Conservation (phyloP, 2,329 filamentous ascomycete genomes). For the Xylariaceae sp. region DNA sequence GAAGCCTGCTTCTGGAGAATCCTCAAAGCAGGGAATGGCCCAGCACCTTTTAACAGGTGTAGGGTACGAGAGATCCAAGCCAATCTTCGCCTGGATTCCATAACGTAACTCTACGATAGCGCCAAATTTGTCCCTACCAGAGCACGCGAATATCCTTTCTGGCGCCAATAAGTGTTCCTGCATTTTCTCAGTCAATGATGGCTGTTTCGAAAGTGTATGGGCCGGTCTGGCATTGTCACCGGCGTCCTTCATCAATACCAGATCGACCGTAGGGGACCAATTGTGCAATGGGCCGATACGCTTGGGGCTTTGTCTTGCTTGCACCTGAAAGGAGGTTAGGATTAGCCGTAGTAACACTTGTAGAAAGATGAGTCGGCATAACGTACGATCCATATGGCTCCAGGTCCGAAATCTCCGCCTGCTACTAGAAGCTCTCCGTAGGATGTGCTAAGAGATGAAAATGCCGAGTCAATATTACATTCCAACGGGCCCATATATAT, state of each 20-base stretch:
- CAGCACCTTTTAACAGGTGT: conserved; percentile 50
- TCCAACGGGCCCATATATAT: conserved; percentile 61
- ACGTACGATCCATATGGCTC: conserved; percentile 68
- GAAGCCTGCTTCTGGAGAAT: conserved; percentile 30
- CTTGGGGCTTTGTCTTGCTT: conserved; percentile 50
- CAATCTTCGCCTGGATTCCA: conserved; percentile 66
- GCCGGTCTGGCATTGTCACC: conserved; percentile 9
- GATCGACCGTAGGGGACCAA: conserved; percentile 58
- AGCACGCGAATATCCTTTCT: conserved; percentile 64
- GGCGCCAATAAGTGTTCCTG: conserved; percentile 32
- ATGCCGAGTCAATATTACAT: conserved; percentile 75
- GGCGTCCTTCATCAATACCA: conserved; percentile 44
- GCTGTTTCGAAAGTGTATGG: conserved; percentile 46
- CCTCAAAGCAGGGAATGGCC: conserved; percentile 40
- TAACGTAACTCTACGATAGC: conserved; percentile 64
- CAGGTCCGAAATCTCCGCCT: conserved; percentile 73
- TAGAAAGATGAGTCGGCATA: neutral
- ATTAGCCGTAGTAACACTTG: conserved; percentile 1
- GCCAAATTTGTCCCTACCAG: conserved; percentile 59
- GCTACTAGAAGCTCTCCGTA: conserved; percentile 75
- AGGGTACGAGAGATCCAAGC: conserved; percentile 50
- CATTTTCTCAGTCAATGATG: conserved; percentile 29
- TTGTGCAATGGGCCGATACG: conserved; percentile 60
- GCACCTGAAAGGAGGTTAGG: conserved; percentile 37
- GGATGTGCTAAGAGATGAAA: conserved; percentile 67